Percentiles rank a stretch among this genome's conserved stretches.
Conservation (phyloP, 257 asterid species). For the Plantago major region DNA sequence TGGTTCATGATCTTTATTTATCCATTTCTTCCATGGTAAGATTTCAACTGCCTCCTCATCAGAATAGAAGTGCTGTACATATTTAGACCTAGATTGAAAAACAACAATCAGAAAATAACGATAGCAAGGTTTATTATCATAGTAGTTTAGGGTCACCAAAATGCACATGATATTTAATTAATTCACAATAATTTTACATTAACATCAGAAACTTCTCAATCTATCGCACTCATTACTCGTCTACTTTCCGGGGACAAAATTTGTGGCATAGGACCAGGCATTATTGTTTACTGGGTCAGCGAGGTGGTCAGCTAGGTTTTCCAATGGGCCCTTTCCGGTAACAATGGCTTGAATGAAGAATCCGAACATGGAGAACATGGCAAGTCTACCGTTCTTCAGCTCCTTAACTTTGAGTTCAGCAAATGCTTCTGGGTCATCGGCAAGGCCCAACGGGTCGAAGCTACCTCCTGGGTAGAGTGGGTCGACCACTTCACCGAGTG, state of each 20-base stretch:
- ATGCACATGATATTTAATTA: slow-evolving; percentile 14
- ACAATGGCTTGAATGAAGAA: slow-evolving; percentile 62
- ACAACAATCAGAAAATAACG: neutral
- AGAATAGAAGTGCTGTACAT: neutral
- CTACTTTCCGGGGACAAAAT: slow-evolving; percentile 50
- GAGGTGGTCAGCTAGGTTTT: slow-evolving; percentile 62
- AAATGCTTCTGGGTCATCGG: slow-evolving; percentile 55
- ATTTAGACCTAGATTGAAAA: too few species aligned
- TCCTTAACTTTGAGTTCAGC: slow-evolving; percentile 67
- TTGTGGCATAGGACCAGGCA: slow-evolving; percentile 54
- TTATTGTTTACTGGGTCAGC: slow-evolving; percentile 64
- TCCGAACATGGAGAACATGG: slow-evolving; percentile 71
- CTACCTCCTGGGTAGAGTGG: slow-evolving; percentile 57
- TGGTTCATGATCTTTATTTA: too few species aligned
- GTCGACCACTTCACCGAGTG: slow-evolving; percentile 48
- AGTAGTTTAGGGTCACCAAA: slow-evolving; percentile 9
- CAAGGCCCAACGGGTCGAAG: slow-evolving; percentile 55
- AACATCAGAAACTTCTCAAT: neutral
- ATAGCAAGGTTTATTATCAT: neutral
- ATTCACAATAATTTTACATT: slow-evolving; percentile 28
- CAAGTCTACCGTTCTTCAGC: slow-evolving; percentile 50
- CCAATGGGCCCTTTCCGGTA: slow-evolving; percentile 60
- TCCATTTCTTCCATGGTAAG: too few species aligned
- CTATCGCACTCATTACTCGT: neutral
- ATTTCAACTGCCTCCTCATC: too few species aligned